These are phyloP conservation scores for Geotrichum fermentans DNA, from an alignment of 1,139 yeast genomes.

Conservation along the genomic window DNA sequence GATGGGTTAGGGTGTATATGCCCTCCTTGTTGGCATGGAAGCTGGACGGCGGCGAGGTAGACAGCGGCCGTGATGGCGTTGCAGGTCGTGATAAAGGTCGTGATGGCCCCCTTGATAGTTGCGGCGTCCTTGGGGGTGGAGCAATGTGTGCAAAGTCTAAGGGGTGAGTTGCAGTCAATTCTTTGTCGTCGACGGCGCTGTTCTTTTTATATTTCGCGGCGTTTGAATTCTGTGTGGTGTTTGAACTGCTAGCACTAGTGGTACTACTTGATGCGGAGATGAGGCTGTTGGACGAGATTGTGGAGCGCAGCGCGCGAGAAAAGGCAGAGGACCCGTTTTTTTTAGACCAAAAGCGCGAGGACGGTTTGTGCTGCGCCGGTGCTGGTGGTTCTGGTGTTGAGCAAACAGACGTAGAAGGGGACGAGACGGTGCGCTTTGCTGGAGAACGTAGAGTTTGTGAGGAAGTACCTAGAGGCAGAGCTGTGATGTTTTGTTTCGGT, in stretches of 20 bases:
- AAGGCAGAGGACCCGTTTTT: neutral
- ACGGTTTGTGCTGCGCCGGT: neutral
- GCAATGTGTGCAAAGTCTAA: neutral
- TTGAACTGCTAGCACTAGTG: neutral
- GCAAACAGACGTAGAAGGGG: neutral
- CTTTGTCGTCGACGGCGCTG: neutral
- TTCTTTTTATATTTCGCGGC: neutral
- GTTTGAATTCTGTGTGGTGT: neutral
- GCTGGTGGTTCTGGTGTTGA: neutral
- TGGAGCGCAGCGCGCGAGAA: conserved; percentile 5
- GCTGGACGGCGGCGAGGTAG: neutral
- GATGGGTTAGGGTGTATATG: neutral
- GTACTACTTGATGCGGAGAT: neutral
- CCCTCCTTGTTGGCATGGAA: neutral
- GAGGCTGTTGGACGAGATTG: conserved; percentile 1
- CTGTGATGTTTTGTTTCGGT: no score
- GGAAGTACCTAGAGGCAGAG: neutral
- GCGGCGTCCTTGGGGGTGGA: neutral
- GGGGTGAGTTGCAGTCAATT: neutral
- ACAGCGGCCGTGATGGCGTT: neutral
- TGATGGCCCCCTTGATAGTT: neutral
- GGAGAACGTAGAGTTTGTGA: neutral
- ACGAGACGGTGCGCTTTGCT: neutral
- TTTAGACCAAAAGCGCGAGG: conserved; percentile 1
- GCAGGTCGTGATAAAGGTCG: neutral